Evolutionary conservation across 164 flowering plant genomes (phyloP).

Genomic region (Annona squamosa): DNA sequence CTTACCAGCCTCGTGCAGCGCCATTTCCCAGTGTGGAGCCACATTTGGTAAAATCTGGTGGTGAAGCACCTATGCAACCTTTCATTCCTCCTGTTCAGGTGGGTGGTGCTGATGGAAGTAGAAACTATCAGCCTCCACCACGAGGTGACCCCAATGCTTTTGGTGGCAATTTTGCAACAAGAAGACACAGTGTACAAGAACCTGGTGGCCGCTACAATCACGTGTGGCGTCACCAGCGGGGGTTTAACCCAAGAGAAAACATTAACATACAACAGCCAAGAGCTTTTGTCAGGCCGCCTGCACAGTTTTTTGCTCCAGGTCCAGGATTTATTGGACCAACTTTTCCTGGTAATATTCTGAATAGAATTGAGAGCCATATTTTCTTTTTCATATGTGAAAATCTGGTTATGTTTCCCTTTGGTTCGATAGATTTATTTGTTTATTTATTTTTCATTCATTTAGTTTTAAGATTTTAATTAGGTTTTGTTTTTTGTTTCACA

Average conservation of each 20-base stretch:
- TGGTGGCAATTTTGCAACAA: conserved; percentile 31
- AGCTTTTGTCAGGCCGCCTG: conserved; percentile 45
- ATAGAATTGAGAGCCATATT: neutral
- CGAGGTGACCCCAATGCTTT: conserved; percentile 46
- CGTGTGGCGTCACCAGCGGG: conserved; percentile 50
- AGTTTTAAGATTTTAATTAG: neutral
- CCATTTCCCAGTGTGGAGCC: conserved; percentile 42
- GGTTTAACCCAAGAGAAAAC: conserved; percentile 41
- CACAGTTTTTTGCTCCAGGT: conserved; percentile 48
- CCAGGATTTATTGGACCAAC: conserved; percentile 64
- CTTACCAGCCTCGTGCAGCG: conserved; percentile 44
- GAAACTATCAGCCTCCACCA: conserved; percentile 39
- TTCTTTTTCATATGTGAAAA: neutral
- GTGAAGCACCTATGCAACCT: conserved; percentile 39
- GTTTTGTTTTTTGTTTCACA: neutral
- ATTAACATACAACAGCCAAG: conserved; percentile 53
- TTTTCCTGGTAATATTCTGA: conserved; percentile 46
- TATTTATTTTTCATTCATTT: neutral
- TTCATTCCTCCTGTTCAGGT: conserved; percentile 47
- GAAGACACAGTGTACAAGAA: conserved; percentile 51
- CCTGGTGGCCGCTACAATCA: conserved; percentile 42
- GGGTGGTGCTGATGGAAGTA: conserved; percentile 27
- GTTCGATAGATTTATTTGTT: neutral
- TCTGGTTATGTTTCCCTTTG: neutral
- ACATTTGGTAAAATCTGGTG: conserved; percentile 35